A percentile compares a stretch with the other conserved stretches of the same genome.
These are phyloP conservation scores for Rhodotorula kratochvilovae DNA, from an alignment of 768 basidiomycete species.

Conservation along the genomic window DNA sequence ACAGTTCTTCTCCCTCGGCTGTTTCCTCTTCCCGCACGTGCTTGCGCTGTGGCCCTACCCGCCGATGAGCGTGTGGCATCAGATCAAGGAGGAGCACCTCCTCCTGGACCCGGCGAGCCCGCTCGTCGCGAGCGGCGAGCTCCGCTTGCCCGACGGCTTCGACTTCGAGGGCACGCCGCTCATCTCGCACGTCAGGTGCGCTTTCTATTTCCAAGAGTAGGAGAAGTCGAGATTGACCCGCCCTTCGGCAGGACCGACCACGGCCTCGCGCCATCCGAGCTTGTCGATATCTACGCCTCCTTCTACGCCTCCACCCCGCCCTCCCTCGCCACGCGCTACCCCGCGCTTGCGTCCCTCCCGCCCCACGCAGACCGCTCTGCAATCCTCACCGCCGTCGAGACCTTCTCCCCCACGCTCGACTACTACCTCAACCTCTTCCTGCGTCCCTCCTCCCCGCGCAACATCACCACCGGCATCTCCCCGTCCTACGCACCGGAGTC, in stretches of 20 bases:
- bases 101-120: background rate
- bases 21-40: conserved; percentile 6
- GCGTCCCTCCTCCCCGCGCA: background rate
- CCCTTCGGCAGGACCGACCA: background rate
- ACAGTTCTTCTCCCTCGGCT: conserved; percentile 6
- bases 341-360: background rate
- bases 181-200: conserved; percentile 1
- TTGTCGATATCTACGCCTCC: background rate
- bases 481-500: background rate
- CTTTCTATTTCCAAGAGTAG: background rate
- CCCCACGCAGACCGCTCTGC: background rate
- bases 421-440: conserved; percentile 8
- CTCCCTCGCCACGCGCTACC: background rate
- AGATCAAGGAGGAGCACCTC: conserved; percentile 14
- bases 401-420: background rate
- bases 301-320: background rate
- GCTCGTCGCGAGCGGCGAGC: background rate
- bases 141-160: background rate
- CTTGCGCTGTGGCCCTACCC: background rate
- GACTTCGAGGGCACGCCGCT: background rate
- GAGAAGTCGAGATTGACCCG: background rate
- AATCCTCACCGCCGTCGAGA: background rate
- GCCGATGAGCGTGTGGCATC: background rate
- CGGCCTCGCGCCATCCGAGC: background rate
- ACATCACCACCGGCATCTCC: background rate